Evolutionary conservation across 805 yeast species (phyloP), one percentile per base, ranked within the genome.

Genomic region (Grigorovia transvaalensis): DNA sequence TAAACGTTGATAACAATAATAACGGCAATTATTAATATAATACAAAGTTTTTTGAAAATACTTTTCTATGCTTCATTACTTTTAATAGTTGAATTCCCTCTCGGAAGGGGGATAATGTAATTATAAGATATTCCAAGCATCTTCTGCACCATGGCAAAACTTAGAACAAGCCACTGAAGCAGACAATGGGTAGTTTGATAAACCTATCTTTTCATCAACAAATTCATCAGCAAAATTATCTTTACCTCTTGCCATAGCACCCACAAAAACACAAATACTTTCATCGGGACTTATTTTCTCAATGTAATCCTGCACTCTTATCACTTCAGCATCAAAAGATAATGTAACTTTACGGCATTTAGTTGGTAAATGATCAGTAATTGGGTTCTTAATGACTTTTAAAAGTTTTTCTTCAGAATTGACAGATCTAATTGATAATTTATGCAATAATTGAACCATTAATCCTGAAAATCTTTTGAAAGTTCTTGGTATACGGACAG

Each of bases 201-300:
- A 82, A 60, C 97, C 97, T 54, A 93, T 85, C 65, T 91, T 93
- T 70, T 93, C 98, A 68, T 93, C 98, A 45, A 91, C 96, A 64
- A 70, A 91, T 69, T 90, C 98, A 69, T 93, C 99, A 23, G 99
- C 99, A 70, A 93, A 93, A 60, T 82, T 89, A 71, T 93, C 99
- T 67, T 85, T 85, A 64, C 99, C 99, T 69, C 97, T 83, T 19
- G 99, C 99, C 96, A 93, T 93, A 47, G 99, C 96, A 66, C 99
- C 99, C 47, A 93, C 97, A 70, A 93, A 93, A 29, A 93, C 97
- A 76, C 99, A 93, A 60, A 93, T 83, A 65, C 96, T 86, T 73
- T 93, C 96, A 64, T 88, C 95, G 2, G 81, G 82, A 60, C 82
- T 96, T 60, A 93, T 73, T 53, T 84, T 84, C 44, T 62, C 57